These are phyloP conservation scores for Alternaria sp. DNA, from an alignment of 2,329 filamentous ascomycete genomes.

Conservation along the genomic window DNA sequence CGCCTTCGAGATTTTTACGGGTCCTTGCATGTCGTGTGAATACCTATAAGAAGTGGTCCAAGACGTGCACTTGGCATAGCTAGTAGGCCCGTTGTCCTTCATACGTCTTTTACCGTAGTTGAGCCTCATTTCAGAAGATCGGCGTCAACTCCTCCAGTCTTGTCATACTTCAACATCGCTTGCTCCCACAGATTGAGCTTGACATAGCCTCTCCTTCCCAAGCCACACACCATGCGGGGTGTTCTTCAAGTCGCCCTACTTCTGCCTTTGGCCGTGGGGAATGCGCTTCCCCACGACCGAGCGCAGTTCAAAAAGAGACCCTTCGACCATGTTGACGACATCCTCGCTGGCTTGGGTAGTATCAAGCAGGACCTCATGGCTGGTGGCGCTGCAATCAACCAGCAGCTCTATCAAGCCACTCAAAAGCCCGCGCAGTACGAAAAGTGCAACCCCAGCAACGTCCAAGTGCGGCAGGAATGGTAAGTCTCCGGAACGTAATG, in stretches of 20 bases:
- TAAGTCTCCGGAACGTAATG: constrained; percentile 15
- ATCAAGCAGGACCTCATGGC: constrained; percentile 23
- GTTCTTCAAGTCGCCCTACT: background rate
- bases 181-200: background rate
- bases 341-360: background rate
- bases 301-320: background rate
- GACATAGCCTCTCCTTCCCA: background rate
- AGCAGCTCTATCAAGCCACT: constrained; percentile 31
- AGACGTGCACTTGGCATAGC: background rate
- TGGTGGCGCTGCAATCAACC: constrained; percentile 26
- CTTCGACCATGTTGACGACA: background rate
- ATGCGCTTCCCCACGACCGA: background rate
- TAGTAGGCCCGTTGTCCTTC: background rate
- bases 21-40: background rate
- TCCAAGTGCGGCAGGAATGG: constrained; percentile 53
- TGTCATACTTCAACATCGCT: background rate
- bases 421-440: constrained; percentile 24
- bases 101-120: background rate
- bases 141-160: background rate
- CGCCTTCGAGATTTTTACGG: background rate
- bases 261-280: background rate
- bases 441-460: constrained; percentile 48
- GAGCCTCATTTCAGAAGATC: background rate
- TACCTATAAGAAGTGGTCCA: background rate
- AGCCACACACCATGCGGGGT: background rate